Evolutionary conservation across 2,329 filamentous ascomycete genomes (phyloP).

Genomic region (Microsporum audouinii): DNA sequence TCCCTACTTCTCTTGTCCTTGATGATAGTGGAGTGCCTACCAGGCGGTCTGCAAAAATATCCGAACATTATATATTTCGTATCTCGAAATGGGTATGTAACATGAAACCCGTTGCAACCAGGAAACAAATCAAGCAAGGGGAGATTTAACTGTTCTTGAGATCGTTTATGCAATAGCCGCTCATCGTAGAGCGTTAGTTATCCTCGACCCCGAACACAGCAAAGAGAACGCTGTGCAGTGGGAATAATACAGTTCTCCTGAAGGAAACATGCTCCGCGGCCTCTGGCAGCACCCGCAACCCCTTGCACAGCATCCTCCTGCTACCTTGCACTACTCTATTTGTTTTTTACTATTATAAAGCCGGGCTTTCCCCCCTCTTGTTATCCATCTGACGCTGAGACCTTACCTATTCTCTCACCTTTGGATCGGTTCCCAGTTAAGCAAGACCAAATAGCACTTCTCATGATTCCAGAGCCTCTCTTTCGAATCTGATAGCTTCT

Average conservation of each 20-base stretch:
- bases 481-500: neutral
- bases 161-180: neutral
- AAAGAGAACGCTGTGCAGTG: neutral
- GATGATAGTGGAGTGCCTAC: no score
- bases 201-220: neutral
- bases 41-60: no score
- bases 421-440: neutral
- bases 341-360: neutral
- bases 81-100: no score
- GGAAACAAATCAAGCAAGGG: no score
- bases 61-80: no score
- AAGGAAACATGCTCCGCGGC: neutral
- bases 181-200: neutral
- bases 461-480: neutral
- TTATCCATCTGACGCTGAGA: neutral
- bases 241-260: neutral
- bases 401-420: neutral
- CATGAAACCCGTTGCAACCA: no score
- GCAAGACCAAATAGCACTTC: neutral
- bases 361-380: neutral
- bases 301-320: neutral
- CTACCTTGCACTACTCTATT: neutral
- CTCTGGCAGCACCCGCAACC: neutral
- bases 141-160: no score
- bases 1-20: no score